phyloP scores from a whole-genome alignment of 257 asterid species.

The Plantago major region DNA sequence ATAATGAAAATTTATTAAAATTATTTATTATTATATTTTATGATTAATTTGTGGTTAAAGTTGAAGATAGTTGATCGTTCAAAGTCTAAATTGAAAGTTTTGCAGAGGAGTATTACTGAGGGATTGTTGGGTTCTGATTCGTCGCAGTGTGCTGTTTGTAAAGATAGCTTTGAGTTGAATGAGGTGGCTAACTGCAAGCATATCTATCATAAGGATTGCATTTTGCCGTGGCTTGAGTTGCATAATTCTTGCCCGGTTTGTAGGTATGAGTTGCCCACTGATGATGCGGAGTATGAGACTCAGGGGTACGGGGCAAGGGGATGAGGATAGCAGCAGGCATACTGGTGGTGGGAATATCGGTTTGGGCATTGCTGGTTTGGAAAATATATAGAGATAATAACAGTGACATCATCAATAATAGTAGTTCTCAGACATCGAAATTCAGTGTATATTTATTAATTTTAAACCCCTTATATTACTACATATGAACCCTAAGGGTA shows the following conservation, averaged over 20 bases:
- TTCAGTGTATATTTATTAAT: too few relatives aligned
- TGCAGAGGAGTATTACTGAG: conserved; percentile 43
- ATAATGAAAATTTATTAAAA: too few relatives aligned
- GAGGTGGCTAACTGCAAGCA: conserved; percentile 64
- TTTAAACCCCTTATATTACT: too few relatives aligned
- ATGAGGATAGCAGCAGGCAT: conserved; percentile 9
- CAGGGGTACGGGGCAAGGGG: conserved; percentile 20
- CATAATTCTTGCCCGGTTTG: conserved; percentile 86
- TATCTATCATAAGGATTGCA: conserved; percentile 67
- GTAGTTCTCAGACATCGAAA: too few relatives aligned
- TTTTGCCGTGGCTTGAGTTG: conserved; percentile 76
- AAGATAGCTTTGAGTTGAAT: conserved; percentile 64
- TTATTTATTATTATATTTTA: too few relatives aligned
- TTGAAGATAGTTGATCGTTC: too few relatives aligned
- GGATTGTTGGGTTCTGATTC: conserved; percentile 50
- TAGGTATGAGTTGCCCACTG: conserved; percentile 76
- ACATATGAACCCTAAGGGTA: too few relatives aligned
- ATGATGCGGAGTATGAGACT: conserved; percentile 72
- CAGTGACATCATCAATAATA: too few relatives aligned
- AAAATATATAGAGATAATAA: too few relatives aligned
- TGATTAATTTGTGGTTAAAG: too few relatives aligned
- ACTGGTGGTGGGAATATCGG: conserved; percentile 32
- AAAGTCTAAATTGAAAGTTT: too few relatives aligned
- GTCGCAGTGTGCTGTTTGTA: conserved; percentile 85
- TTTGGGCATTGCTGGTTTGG: conserved; percentile 33